Conservation (phyloP, 116 monocot genomes). For the Iris pallida region DNA sequence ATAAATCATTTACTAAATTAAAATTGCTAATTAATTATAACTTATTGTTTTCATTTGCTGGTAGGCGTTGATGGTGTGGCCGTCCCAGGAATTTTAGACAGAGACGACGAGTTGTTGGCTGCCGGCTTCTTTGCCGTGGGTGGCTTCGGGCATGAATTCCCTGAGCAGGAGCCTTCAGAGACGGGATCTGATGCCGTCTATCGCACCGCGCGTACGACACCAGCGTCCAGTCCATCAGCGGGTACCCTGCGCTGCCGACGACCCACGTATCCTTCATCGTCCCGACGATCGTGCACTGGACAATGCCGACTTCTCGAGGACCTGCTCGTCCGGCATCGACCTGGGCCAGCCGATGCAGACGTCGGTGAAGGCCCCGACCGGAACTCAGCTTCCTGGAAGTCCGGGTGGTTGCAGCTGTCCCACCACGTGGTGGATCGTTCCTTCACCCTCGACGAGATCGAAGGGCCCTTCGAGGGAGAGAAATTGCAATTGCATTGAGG, state of each 20-base stretch:
- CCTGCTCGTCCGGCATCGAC: constrained; percentile 65
- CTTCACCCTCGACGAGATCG: too few species aligned
- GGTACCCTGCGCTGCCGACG: constrained; percentile 60
- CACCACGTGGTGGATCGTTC: too few species aligned
- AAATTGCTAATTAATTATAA: too few species aligned
- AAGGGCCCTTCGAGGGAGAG: too few species aligned
- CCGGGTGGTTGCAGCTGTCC: too few species aligned
- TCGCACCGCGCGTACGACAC: constrained; percentile 79
- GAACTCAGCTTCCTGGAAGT: too few species aligned
- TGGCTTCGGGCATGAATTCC: constrained; percentile 72
- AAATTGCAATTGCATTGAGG: too few species aligned
- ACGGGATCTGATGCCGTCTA: too few species aligned
- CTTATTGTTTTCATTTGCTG: constrained; percentile 95
- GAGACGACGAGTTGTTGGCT: constrained; percentile 48
- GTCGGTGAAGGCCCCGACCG: constrained; percentile 77
- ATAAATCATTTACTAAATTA: too few species aligned
- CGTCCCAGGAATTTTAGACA: constrained; percentile 56
- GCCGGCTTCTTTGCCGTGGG: constrained; percentile 32
- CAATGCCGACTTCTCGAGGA: constrained; percentile 63
- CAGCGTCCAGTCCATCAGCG: constrained; percentile 72
- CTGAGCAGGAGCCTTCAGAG: constrained; percentile 67
- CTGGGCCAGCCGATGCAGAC: constrained; percentile 81
- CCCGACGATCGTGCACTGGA: constrained; percentile 31
- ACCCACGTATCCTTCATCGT: constrained; percentile 34
- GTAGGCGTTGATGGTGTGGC: constrained; percentile 54